Conservation (phyloP, 495 filamentous ascomycete genomes). For the Tuber microsphaerosporum region DNA sequence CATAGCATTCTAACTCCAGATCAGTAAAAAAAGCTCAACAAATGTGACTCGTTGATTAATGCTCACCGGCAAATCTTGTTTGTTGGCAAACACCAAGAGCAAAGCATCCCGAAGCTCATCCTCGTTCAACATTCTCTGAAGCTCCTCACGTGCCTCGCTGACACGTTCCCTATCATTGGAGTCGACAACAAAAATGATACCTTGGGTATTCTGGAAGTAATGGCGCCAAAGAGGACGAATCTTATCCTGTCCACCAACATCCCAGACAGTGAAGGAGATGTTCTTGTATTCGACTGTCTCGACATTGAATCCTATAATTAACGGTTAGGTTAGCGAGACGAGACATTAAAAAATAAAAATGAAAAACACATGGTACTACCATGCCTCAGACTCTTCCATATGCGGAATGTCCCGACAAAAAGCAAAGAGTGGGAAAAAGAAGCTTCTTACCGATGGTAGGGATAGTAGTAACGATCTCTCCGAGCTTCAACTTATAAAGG, state of each 20-base stretch:
- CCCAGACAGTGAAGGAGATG: slow-evolving; percentile 99
- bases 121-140: slow-evolving; percentile 99
- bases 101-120: slow-evolving; percentile 97
- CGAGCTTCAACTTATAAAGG: slow-evolving; percentile 99
- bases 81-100: slow-evolving; percentile 98
- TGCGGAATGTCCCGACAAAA: slow-evolving; percentile 1
- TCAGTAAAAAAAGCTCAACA: not conserved
- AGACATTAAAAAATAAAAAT: not conserved
- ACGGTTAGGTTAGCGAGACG: not conserved
- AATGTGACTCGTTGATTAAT: not conserved
- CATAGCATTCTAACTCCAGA: slow-evolving; percentile 78
- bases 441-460: slow-evolving; percentile 88
- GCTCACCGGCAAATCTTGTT: slow-evolving; percentile 98
- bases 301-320: slow-evolving; percentile 84
- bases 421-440: slow-evolving; percentile 9
- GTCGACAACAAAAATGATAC: slow-evolving; percentile 99
- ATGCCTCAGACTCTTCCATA: not conserved
- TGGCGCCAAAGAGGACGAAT: slow-evolving; percentile 99
- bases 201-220: slow-evolving; percentile 99
- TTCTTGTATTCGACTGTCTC: slow-evolving; percentile 99
- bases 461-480: slow-evolving; percentile 99
- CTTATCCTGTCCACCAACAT: slow-evolving; percentile 99
- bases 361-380: not conserved
- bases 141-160: slow-evolving; percentile 94
- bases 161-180: slow-evolving; percentile 99